Percentiles rank a stretch among this genome's conserved stretches.
Conservation (phyloP, 73 alveolate species). For the Stentor coeruleus region DNA sequence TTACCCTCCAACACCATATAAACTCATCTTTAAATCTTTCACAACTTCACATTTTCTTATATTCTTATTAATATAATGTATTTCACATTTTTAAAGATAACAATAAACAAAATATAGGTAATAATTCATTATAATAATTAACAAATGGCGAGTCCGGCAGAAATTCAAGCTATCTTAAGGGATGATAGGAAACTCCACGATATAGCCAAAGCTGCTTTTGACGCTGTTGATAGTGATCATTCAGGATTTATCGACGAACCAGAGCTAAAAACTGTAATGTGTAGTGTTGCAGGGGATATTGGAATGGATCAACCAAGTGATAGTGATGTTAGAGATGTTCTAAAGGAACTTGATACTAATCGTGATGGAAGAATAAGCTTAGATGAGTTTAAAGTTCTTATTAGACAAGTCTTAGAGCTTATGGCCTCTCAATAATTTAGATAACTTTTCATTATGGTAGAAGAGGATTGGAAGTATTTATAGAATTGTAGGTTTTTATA, state of each 20-base stretch:
- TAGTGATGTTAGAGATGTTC: conserved; percentile 43
- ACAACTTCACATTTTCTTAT: neutral
- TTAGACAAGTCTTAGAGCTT: conserved; percentile 38
- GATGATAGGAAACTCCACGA: conserved; percentile 46
- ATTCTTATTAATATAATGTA: neutral
- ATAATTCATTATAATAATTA: too few relatives aligned
- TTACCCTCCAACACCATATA: neutral
- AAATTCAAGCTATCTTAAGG: conserved; percentile 32
- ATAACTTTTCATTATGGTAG: too few relatives aligned
- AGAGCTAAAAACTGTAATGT: conserved; percentile 45
- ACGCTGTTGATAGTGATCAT: conserved; percentile 46
- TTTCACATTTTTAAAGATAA: too few relatives aligned
- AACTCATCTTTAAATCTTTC: neutral
- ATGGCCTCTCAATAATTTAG: conserved; percentile 24
- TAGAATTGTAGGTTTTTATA: too few relatives aligned
- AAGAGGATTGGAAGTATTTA: too few relatives aligned
- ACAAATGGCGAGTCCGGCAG: conserved; percentile 26
- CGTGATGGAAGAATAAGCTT: conserved; percentile 50
- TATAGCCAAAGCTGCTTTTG: conserved; percentile 49
- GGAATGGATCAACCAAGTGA: conserved; percentile 49
- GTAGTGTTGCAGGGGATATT: conserved; percentile 42
- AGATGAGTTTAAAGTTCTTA: conserved; percentile 49
- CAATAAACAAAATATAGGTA: too few relatives aligned
- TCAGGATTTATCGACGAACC: conserved; percentile 48
- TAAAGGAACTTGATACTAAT: conserved; percentile 46